A percentile compares a stretch with the other conserved stretches of the same genome.
These are phyloP conservation scores for Aspergillus phoenicis DNA, from an alignment of 2,329 filamentous ascomycete species.

Conservation along the genomic window DNA sequence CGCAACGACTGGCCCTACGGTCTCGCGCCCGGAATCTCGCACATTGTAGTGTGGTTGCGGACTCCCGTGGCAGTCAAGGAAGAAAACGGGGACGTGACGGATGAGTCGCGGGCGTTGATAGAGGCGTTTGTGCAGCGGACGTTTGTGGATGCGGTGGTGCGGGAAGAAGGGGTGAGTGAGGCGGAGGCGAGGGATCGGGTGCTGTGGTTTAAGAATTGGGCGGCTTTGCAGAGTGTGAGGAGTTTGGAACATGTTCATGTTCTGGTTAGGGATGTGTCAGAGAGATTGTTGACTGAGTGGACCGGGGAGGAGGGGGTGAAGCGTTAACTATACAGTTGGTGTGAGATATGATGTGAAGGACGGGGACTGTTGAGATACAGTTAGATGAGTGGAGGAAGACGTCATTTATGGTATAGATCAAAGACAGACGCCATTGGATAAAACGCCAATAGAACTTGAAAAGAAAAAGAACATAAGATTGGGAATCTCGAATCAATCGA, in stretches of 20 bases:
- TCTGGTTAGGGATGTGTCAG: slow-evolving; percentile 52
- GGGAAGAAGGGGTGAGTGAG: slow-evolving; percentile 34
- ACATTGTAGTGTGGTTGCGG: slow-evolving; percentile 62
- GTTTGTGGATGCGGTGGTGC: slow-evolving; percentile 50
- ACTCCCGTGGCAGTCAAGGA: slow-evolving; percentile 52
- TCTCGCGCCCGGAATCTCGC: slow-evolving; percentile 55
- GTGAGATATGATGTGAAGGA: neutral
- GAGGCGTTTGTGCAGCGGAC: slow-evolving; percentile 53
- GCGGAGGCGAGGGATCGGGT: slow-evolving; percentile 49
- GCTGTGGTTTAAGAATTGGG: slow-evolving; percentile 68
- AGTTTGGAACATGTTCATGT: slow-evolving; percentile 62
- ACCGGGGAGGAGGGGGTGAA: slow-evolving; percentile 36
- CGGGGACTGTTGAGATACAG: too few relatives aligned
- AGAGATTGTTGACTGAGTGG: slow-evolving; percentile 49
- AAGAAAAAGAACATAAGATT: slow-evolving; percentile 16
- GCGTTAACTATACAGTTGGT: slow-evolving; percentile 30
- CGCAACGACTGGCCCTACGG: slow-evolving; percentile 68
- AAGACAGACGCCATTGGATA: too few relatives aligned
- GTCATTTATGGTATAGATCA: too few relatives aligned
- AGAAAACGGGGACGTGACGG: slow-evolving; percentile 53
- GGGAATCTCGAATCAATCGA: slow-evolving; percentile 22
- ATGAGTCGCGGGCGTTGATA: slow-evolving; percentile 51
- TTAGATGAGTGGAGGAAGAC: too few relatives aligned
- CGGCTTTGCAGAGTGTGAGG: slow-evolving; percentile 61
- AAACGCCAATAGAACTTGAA: neutral